A percentile compares a stretch with the other conserved stretches of the same genome.
Conservation (phyloP, 139 green algal genomes). For the Trebouxia sp. region DNA sequence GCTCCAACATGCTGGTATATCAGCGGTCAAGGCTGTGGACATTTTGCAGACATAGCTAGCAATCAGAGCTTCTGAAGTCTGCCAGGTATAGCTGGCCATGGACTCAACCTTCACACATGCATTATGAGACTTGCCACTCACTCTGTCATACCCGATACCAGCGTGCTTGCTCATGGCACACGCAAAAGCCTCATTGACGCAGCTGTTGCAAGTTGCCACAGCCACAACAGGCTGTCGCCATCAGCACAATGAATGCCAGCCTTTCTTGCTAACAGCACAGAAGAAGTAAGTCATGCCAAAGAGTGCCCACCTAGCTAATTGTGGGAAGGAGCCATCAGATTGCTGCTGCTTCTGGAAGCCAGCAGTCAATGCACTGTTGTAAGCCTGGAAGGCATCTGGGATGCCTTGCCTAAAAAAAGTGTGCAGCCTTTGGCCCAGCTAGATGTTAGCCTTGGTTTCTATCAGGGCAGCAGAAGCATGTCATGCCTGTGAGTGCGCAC, state of each 20-base stretch:
- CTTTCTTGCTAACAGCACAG: background rate
- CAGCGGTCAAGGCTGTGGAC: too few species aligned
- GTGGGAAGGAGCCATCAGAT: conserved; percentile 20
- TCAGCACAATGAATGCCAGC: background rate
- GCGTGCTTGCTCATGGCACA: too few species aligned
- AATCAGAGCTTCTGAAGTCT: too few species aligned
- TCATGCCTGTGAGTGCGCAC: background rate
- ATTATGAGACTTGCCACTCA: too few species aligned
- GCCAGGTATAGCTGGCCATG: too few species aligned
- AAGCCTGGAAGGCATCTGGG: conserved; percentile 10
- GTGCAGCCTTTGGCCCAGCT: conserved; percentile 2
- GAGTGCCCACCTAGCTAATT: background rate
- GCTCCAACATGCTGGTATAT: too few species aligned
- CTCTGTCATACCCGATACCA: too few species aligned
- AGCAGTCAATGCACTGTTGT: conserved; percentile 14
- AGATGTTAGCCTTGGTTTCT: background rate
- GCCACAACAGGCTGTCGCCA: too few species aligned
- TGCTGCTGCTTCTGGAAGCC: conserved; percentile 24
- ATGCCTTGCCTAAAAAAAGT: background rate
- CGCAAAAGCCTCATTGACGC: too few species aligned
- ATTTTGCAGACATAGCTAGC: too few species aligned
- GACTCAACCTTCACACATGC: too few species aligned
- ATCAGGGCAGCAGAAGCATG: background rate
- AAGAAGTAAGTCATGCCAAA: background rate
- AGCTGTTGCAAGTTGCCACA: too few species aligned